Evolutionary conservation across 257 asterid genomes (phyloP).

Genomic region (Solanum appendiculatum): DNA sequence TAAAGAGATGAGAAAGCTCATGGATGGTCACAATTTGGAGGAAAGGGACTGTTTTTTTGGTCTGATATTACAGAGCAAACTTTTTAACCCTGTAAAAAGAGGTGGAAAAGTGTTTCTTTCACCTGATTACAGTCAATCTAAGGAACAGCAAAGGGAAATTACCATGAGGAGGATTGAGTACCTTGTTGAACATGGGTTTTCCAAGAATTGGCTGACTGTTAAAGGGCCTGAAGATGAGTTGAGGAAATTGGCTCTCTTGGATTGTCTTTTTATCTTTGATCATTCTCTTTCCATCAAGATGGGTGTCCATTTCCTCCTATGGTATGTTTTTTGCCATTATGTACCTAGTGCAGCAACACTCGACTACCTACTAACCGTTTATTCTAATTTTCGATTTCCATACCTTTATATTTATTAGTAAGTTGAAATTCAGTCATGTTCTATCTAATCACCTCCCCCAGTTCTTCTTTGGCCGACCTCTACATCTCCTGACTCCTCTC

Average conservation of each 20-base stretch:
- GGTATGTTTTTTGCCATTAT: constrained; percentile 24
- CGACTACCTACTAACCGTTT: background rate
- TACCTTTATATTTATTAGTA: background rate
- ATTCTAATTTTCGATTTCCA: background rate
- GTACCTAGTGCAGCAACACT: background rate
- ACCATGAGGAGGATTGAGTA: constrained; percentile 83
- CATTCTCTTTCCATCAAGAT: constrained; percentile 80
- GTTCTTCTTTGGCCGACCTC: too few species aligned
- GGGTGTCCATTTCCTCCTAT: constrained; percentile 83
- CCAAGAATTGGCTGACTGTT: constrained; percentile 68
- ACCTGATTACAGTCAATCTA: constrained; percentile 90
- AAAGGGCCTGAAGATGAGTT: constrained; percentile 67
- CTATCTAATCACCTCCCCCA: background rate
- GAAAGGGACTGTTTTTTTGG: constrained; percentile 83
- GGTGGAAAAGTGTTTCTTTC: constrained; percentile 71
- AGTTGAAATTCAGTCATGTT: background rate
- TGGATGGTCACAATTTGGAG: constrained; percentile 75
- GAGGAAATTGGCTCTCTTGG: constrained; percentile 80
- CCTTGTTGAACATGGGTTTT: constrained; percentile 65
- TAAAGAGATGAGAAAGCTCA: constrained; percentile 54
- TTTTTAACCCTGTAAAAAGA: constrained; percentile 54
- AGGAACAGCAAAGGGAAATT: constrained; percentile 96
- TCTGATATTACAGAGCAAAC: constrained; percentile 58
- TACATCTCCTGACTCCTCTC: too few species aligned
- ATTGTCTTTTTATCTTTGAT: constrained; percentile 64